phyloP scores from a whole-genome alignment of 192 early-diverging fungal genomes.

The Radiomyces spectabilis region DNA sequence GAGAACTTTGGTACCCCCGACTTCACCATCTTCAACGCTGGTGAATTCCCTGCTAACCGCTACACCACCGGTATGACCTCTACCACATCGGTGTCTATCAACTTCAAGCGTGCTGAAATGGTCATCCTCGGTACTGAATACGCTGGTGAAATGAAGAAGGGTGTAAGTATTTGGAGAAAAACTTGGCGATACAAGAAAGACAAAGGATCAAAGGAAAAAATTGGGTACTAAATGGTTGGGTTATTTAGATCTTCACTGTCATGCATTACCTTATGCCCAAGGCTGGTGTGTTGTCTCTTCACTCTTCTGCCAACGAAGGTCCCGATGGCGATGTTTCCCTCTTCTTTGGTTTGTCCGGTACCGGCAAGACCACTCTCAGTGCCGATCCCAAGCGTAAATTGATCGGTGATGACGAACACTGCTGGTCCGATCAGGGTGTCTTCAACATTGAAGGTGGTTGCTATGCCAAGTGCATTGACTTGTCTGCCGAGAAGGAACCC shows the following conservation, averaged over 20 bases:
- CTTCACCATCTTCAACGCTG: conserved; percentile 97
- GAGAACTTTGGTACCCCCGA: conserved; percentile 91
- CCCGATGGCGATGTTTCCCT: conserved; percentile 84
- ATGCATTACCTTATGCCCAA: conserved; percentile 99
- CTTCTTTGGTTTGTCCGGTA: conserved; percentile 98
- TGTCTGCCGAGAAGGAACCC: conserved; percentile 95
- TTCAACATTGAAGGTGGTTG: conserved; percentile 99
- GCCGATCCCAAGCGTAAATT: conserved; percentile 88
- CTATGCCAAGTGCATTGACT: conserved; percentile 96
- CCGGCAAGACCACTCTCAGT: conserved; percentile 96
- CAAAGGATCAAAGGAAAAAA: too few relatives aligned
- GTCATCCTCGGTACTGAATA: conserved; percentile 97
- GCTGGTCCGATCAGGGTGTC: conserved; percentile 94
- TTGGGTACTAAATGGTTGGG: not conserved
- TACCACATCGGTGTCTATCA: conserved; percentile 83
- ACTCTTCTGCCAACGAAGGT: conserved; percentile 94
- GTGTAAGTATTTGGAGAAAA: conserved; percentile 45
- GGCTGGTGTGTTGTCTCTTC: conserved; percentile 78
- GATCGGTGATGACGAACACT: conserved; percentile 99
- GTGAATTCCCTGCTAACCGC: conserved; percentile 87
- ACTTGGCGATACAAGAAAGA: not conserved
- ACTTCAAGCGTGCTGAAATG: conserved; percentile 93
- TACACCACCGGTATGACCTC: conserved; percentile 96
- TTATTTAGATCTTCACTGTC: conserved; percentile 73
- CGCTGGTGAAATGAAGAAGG: conserved; percentile 99